Evolutionary conservation across 23 red algal genomes (phyloP).

Genomic region (Gracilaria gracilis): DNA sequence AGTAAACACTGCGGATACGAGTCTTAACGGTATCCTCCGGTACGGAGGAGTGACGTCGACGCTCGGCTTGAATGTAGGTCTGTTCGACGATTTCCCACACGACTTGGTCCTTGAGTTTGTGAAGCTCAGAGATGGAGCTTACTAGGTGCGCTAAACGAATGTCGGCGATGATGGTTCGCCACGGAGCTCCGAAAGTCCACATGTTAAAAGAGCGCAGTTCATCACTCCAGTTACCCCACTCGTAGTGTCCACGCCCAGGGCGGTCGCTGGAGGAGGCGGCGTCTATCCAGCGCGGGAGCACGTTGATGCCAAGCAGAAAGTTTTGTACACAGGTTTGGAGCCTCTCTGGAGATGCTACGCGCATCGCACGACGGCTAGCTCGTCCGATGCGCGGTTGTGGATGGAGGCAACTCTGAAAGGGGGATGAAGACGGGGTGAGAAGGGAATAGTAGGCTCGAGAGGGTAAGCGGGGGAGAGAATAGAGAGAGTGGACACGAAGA

Average conservation of each 20-base stretch:
- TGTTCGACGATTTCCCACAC: constrained; percentile 72
- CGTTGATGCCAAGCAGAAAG: constrained; percentile 47
- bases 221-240: constrained; percentile 74
- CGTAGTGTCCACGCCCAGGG: constrained; percentile 55
- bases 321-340: constrained; percentile 51
- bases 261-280: constrained; percentile 40
- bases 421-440: not conserved
- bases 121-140: constrained; percentile 41
- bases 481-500: not conserved
- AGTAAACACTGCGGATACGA: constrained; percentile 62
- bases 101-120: constrained; percentile 69
- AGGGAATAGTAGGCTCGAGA: not conserved
- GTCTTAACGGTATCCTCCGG: constrained; percentile 65
- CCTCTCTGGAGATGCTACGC: constrained; percentile 37
- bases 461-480: not conserved
- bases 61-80: constrained; percentile 55
- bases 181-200: constrained; percentile 57
- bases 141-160: constrained; percentile 19
- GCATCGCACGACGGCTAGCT: constrained; percentile 44
- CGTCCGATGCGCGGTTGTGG: constrained; percentile 12
- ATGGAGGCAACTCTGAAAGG: not conserved
- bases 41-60: constrained; percentile 33
- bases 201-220: constrained; percentile 35
- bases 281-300: constrained; percentile 61
- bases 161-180: constrained; percentile 67